Evolutionary conservation across 2,329 filamentous ascomycete species (phyloP), one percentile per base, ranked within the genome.

Genomic region (Pyricularia pennisetigena): DNA sequence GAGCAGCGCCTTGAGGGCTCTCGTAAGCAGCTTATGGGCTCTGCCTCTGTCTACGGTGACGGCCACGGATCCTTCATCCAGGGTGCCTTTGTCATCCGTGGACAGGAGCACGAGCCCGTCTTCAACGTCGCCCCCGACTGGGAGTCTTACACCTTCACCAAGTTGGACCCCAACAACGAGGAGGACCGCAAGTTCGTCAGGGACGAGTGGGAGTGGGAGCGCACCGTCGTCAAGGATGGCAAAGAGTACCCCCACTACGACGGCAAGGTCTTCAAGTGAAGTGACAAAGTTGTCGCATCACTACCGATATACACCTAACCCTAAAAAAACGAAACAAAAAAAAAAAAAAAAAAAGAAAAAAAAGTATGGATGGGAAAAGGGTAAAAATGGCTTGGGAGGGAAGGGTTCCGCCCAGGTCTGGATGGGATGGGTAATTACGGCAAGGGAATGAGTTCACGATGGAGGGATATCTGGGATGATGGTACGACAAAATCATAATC

Each of bases 181-280:
- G 93, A 94, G 81, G 92, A 98, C 86, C 88, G 86, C 78, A 89
- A 91, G 79, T 94, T 91, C 79, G 85, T 99, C 77, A 88, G 95
- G 78, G 88, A 91, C 79, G 85, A 90, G 82, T 99, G 95, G 95
- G 85, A 88, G 71, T 97, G 93, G 92, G 95, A 98, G 81, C 91
- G 92, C 84, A 89, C 91, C 73, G 83, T 94, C 76, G 83, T 82
- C 72, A 86, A 93, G 76, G 82, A 90, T 77, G 94, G 91, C 85
- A 97, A 98, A 91, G 87, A 90, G 78, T 96, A 94, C 83, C 83
- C 88, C 80, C 92, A 90, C 84, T 91, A 91, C 78, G 90, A 93
- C 77, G 95, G 95, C 80, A 97, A 98, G 89, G 93, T 98, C 80
- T 98, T 97, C 91, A 98, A 98, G 88, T 98, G 97, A 87, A 77